Conservation (phyloP, 2,329 filamentous ascomycete species). For the Botryotinia convoluta region DNA sequence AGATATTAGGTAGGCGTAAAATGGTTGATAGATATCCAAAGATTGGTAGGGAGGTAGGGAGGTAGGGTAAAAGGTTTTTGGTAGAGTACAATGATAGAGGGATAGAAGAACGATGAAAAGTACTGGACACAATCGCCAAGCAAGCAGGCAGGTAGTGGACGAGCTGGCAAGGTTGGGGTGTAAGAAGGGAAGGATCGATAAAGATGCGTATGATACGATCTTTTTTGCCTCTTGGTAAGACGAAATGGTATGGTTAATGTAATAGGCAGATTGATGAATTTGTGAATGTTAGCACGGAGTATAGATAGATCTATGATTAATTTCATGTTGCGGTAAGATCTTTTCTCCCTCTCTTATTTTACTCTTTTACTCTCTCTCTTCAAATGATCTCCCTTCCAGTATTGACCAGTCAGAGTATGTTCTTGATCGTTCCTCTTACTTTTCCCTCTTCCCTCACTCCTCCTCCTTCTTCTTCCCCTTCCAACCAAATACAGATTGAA, state of each 20-base stretch:
- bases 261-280: background rate
- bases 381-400: background rate
- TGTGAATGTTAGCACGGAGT: background rate
- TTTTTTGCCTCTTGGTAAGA: background rate
- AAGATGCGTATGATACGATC: background rate
- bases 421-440: background rate
- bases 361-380: background rate
- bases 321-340: background rate
- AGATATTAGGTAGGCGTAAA: background rate
- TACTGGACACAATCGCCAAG: background rate
- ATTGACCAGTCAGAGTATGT: background rate
- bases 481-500: background rate
- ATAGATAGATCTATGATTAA: background rate
- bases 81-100: background rate
- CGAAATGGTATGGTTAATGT: background rate
- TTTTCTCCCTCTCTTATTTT: background rate
- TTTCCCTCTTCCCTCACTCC: background rate
- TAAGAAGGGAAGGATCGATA: slow-evolving; percentile 6
- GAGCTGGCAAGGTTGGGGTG: background rate
- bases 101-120: background rate
- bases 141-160: slow-evolving; percentile 1
- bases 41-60: background rate
- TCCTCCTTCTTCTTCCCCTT: background rate
- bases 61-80: background rate
- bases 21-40: background rate